Conservation (phyloP, 148 eudicot genomes). For the Fallopia convolvulus region DNA sequence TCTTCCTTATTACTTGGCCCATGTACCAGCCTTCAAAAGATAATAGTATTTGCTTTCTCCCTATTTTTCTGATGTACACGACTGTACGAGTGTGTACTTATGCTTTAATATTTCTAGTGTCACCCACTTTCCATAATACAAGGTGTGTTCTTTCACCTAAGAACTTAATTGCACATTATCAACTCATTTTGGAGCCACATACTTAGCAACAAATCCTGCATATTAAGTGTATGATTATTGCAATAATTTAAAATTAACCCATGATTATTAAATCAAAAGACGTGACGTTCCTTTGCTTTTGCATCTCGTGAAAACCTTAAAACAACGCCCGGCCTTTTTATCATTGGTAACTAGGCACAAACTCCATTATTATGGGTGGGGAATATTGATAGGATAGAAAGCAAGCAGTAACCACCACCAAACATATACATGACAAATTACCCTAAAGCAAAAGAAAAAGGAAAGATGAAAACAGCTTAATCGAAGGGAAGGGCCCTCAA, state of each 20-base stretch:
- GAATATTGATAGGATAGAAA: background rate
- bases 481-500: background rate
- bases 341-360: background rate
- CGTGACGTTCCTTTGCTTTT: background rate
- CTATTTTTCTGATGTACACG: no score
- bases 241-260: background rate
- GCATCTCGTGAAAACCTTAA: background rate
- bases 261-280: background rate
- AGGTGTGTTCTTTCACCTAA: no score
- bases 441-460: background rate
- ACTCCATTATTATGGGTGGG: background rate
- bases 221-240: background rate
- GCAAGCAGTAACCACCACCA: background rate
- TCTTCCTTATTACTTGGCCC: background rate
- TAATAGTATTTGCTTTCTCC: background rate
- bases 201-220: no score
- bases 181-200: no score
- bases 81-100: no score
- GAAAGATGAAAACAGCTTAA: background rate
- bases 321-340: background rate
- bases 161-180: no score
- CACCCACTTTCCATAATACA: no score
- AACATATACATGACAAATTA: background rate
- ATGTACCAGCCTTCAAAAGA: background rate
- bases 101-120: no score